A percentile compares a stretch with the other conserved stretches of the same genome.
Conservation (phyloP, 164 flowering plant genomes). For the Vitis vinifera region DNA sequence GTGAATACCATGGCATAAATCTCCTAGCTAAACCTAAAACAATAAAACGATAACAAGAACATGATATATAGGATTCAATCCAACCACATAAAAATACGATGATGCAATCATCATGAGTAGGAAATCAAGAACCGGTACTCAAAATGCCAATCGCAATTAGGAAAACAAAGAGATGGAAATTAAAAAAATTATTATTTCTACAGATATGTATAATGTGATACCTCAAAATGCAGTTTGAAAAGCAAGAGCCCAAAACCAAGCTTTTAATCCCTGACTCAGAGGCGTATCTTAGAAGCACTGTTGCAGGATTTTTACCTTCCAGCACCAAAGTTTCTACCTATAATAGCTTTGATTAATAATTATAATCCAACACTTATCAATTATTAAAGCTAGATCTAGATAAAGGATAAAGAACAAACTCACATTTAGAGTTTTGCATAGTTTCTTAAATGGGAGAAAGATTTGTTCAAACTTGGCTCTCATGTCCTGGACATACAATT, state of each 20-base stretch:
- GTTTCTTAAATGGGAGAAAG: conserved; percentile 55
- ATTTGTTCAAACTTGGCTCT: conserved; percentile 44
- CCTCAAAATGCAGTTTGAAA: conserved; percentile 50
- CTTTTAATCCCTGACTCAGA: conserved; percentile 40
- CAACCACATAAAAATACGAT: background rate
- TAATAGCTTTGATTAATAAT: background rate
- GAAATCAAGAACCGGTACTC: background rate
- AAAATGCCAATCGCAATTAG: background rate
- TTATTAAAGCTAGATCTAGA: background rate
- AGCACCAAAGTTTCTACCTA: conserved; percentile 74
- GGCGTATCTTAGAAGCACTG: conserved; percentile 55
- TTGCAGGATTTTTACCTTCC: conserved; percentile 71
- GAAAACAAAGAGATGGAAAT: background rate
- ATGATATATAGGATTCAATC: background rate
- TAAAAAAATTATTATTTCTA: background rate
- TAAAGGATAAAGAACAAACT: background rate
- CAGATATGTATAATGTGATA: conserved; percentile 17
- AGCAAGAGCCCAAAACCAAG: conserved; percentile 68
- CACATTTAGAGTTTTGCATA: conserved; percentile 50
- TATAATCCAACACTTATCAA: background rate
- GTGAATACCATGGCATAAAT: background rate
- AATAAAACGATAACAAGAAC: background rate
- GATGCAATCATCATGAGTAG: too few relatives aligned
- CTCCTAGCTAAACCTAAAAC: background rate
- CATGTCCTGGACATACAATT: conserved; percentile 55